phyloP scores from a whole-genome alignment of 129 eudicot genomes.

The Tanacetum coccineum region DNA sequence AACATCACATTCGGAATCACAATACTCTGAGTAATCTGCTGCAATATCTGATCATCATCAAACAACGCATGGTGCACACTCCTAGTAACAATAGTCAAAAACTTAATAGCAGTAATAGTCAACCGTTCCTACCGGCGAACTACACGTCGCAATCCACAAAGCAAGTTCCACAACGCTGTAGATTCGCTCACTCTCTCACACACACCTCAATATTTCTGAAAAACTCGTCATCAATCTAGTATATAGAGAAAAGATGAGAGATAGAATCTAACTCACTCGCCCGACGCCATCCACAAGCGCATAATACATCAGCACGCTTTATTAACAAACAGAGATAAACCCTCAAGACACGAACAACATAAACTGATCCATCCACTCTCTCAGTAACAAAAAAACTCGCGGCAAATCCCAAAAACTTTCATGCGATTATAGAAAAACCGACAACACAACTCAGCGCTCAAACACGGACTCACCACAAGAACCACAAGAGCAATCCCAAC shows the following conservation, averaged over 20 bases:
- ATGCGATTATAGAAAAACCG: slow-evolving; percentile 80
- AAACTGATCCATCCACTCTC: slow-evolving; percentile 83
- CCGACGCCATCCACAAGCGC: slow-evolving; percentile 80
- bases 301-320: slow-evolving; percentile 60
- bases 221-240: too few relatives aligned
- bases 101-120: slow-evolving; percentile 89
- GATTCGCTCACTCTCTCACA: slow-evolving; percentile 70
- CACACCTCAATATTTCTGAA: slow-evolving; percentile 62
- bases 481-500: slow-evolving; percentile 35
- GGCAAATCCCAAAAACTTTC: slow-evolving; percentile 80
- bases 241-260: too few relatives aligned
- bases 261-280: too few relatives aligned
- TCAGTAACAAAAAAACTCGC: slow-evolving; percentile 77
- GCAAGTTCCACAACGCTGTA: slow-evolving; percentile 73
- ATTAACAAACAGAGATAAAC: too few relatives aligned
- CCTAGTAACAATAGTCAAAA: slow-evolving; percentile 69
- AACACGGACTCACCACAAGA: slow-evolving; percentile 43
- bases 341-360: too few relatives aligned
- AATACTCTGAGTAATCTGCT: slow-evolving; percentile 71
- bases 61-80: slow-evolving; percentile 73
- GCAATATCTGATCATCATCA: slow-evolving; percentile 64
- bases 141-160: slow-evolving; percentile 65
- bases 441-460: slow-evolving; percentile 86
- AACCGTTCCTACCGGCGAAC: slow-evolving; percentile 62
- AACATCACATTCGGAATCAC: slow-evolving; percentile 92